Base-by-base conservation (phyloP, 2,329 filamentous ascomycete genomes). In the Ophiosphaerella narmari region DNA sequence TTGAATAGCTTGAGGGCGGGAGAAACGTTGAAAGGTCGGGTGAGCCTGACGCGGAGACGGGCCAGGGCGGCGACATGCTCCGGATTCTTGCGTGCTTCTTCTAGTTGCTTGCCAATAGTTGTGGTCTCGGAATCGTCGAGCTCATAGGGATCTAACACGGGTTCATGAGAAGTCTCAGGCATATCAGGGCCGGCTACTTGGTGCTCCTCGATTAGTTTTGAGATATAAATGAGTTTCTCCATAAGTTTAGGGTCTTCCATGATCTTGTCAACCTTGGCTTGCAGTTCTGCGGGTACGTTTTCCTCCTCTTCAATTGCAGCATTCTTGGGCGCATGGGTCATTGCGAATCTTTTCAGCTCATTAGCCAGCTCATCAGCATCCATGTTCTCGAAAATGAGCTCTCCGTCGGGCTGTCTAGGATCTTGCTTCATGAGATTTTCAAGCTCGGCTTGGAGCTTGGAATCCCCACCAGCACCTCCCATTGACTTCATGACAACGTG, bases 1-100 rank as follows among this genome's bases (percentile, higher is more conserved):
- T 74, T 74, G 57, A 74, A 67, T 2, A 60, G 52, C 21, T 63
- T 65, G 12, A 74, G 53, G 1, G 63, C 60, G 5, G 68, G 70
- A 3, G 64, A 56, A 33, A 69, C 60, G 51, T 66, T 67, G 54
- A 71, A 71, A 1, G 69, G 67, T 1, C 65, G 61, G 5, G 51
- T 62, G 2, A 72, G 65, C 9, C 54, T 48, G 36, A 73, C 62
- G 34, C 54, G 63, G 5, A 73, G 60, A 24, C 51, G 45, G 18
- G 57, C 46, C 6, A 73, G 55, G 5, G 66, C 67, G 21, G 59
- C 63, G 9, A 54, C 37, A 53, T 73, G 70, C 35, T 67, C 63
- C 13, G 70, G 67, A 32, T 69, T 60, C 12, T 58, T 48, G 39
- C 57, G 57, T 0, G 64, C 69, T 9, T 60, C 48, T 11, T 56